These are phyloP conservation scores for Mucor racemosus DNA, from an alignment of 371 early-diverging fungal genomes.

Conservation along the genomic window DNA sequence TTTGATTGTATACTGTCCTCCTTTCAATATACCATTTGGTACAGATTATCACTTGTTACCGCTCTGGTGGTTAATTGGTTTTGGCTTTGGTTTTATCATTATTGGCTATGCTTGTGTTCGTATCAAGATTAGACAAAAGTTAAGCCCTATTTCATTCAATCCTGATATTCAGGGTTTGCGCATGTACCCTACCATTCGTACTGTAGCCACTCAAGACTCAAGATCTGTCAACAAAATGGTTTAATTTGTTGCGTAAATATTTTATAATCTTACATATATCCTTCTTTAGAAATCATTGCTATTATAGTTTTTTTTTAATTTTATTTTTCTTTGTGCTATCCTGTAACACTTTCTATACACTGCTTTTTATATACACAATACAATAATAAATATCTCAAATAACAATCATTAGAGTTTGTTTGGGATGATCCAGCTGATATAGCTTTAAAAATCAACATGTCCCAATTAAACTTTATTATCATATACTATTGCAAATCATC, in stretches of 20 bases:
- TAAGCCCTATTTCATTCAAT: conserved; percentile 66
- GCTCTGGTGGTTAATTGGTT: conserved; percentile 78
- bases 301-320: no score
- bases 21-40: conserved; percentile 75
- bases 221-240: conserved; percentile 7
- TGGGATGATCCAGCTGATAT: no score
- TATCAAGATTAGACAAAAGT: conserved; percentile 58
- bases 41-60: conserved; percentile 66
- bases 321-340: no score
- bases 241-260: background rate
- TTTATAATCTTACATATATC: no score
- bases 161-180: conserved; percentile 81
- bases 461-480: no score
- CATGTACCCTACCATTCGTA: conserved; percentile 64
- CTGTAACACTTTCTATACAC: no score
- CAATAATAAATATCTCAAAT: no score
- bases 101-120: conserved; percentile 77
- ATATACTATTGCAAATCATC: no score
- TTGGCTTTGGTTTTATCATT: conserved; percentile 79
- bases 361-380: no score
- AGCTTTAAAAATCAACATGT: no score
- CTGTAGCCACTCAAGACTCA: conserved; percentile 24
- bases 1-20: conserved; percentile 83
- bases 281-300: no score
- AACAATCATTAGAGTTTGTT: no score